These are phyloP conservation scores for Pyricularia grisea DNA, from an alignment of 2,329 filamentous ascomycete genomes.

Conservation along the genomic window DNA sequence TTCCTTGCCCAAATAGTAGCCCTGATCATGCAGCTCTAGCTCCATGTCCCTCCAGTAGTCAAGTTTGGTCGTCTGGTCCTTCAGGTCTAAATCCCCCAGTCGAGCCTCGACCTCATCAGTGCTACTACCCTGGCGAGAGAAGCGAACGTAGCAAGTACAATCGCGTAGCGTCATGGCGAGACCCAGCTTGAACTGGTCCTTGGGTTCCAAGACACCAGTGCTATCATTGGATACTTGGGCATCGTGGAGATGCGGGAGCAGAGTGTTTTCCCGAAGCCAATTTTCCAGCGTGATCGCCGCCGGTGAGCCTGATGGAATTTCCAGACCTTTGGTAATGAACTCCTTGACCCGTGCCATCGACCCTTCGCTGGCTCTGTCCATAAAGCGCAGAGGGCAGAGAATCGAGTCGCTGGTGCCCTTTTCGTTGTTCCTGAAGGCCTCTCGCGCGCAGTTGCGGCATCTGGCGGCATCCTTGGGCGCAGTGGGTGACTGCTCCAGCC, in stretches of 20 bases:
- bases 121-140: conserved; percentile 21
- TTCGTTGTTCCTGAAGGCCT: conserved; percentile 19
- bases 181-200: conserved; percentile 9
- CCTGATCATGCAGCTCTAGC: conserved; percentile 49
- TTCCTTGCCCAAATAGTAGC: conserved; percentile 48
- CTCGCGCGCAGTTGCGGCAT: conserved; percentile 65
- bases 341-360: neutral
- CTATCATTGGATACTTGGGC: neutral
- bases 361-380: conserved; percentile 23
- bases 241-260: conserved; percentile 2
- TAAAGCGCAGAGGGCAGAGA: conserved; percentile 52
- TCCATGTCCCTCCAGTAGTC: conserved; percentile 61
- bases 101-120: conserved; percentile 39
- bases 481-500: conserved; percentile 67
- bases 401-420: conserved; percentile 20
- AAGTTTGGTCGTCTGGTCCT: conserved; percentile 57
- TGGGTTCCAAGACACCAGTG: neutral
- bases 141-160: conserved; percentile 64
- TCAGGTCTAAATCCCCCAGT: conserved; percentile 70
- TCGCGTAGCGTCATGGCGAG: conserved; percentile 74
- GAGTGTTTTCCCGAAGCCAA: conserved; percentile 6
- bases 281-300: neutral
- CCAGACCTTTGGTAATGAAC: conserved; percentile 10
- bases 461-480: conserved; percentile 53
- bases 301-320: conserved; percentile 11